Evolutionary conservation across 208 protist genomes (phyloP), one percentile per base, ranked within the genome.

Genomic region (Leishmania tropica): DNA sequence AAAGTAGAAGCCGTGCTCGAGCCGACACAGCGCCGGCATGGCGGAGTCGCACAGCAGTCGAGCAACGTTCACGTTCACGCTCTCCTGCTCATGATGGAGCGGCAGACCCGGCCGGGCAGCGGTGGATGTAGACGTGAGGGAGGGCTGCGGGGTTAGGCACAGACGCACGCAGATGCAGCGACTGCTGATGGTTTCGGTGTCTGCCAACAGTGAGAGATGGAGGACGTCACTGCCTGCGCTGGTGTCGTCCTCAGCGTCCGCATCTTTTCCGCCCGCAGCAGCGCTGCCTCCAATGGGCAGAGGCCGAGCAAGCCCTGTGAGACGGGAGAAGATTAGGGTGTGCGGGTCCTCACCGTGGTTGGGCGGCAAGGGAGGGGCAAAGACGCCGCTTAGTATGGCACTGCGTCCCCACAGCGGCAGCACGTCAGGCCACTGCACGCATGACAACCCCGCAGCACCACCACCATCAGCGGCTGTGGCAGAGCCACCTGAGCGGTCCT

Each of bases 1-100:
- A 65, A 83, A 88, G 80, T 90, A 90, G 76, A 87, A 86, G 71
- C 87, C 83, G 80, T 90, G 87, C 78, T 90, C 87, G 37, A 90
- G 76, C 31, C 74, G 74, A 37, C 47, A 83, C 48, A 78, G 78
- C n/a, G 62, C 79, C 21, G 79, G 75, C 5, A 73, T 56, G 6
- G 80, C 54, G 31, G 80, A 71, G 21, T 79, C 72, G 56, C 79
- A 82, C 56, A 88, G 31, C 10, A 85, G 67, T 13, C 81, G 81
- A 17, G 85, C 81, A 35, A 88, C 71, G 62, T 28, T 81, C 62
- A 88, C 78, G 51, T 81, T 82, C 35, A 82, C 78, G 19, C 78
- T 82, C 35, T 81, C 78, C 74, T 79, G 73, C 62, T n/a, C 21
- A 28, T 40, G 54, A 31, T 28, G 35, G 5, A 15, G 71, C 13